Percentiles rank a stretch among this genome's conserved stretches.
These are phyloP conservation scores for Arthrinium puccinioides DNA, from an alignment of 2,329 filamentous ascomycete species.

Conservation along the genomic window DNA sequence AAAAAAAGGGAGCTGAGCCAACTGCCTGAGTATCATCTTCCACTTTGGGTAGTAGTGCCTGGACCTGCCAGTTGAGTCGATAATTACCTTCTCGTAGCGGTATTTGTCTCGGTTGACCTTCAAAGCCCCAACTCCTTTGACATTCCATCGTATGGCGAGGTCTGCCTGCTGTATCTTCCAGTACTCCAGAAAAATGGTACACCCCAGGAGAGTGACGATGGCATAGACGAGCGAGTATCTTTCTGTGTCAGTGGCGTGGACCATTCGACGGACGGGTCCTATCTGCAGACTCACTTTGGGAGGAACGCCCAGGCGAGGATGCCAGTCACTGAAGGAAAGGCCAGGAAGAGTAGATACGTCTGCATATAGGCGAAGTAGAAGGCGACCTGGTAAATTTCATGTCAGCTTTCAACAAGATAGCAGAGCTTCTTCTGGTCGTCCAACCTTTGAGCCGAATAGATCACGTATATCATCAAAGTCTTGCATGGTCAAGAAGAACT, in stretches of 20 bases:
- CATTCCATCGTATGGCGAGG: constrained; percentile 64
- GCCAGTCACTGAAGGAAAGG: constrained; percentile 63
- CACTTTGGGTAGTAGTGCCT: constrained; percentile 55
- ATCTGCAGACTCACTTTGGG: constrained; percentile 42
- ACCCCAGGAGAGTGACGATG: constrained; percentile 60
- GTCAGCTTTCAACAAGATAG: too few species aligned
- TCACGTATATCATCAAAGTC: constrained; percentile 54
- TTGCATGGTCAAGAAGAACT: constrained; percentile 39
- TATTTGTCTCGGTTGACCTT: constrained; percentile 61
- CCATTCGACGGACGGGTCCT: too few species aligned
- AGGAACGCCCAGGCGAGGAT: constrained; percentile 61
- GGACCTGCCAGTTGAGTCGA: constrained; percentile 57
- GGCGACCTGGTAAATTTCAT: constrained; percentile 47
- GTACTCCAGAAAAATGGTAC: constrained; percentile 68
- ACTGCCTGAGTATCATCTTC: constrained; percentile 57
- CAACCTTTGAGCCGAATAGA: constrained; percentile 52
- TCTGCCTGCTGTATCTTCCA: constrained; percentile 74
- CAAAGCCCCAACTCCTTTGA: constrained; percentile 59
- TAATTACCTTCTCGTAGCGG: constrained; percentile 51
- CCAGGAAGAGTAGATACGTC: constrained; percentile 63
- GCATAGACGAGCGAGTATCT: constrained; percentile 59
- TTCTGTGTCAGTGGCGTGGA: too few species aligned
- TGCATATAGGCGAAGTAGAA: constrained; percentile 83
- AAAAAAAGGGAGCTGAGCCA: constrained; percentile 64
- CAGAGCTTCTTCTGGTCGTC: too few species aligned